Conservation (phyloP, 805 yeast species). For the Saccharomyces kudriavzevii region DNA sequence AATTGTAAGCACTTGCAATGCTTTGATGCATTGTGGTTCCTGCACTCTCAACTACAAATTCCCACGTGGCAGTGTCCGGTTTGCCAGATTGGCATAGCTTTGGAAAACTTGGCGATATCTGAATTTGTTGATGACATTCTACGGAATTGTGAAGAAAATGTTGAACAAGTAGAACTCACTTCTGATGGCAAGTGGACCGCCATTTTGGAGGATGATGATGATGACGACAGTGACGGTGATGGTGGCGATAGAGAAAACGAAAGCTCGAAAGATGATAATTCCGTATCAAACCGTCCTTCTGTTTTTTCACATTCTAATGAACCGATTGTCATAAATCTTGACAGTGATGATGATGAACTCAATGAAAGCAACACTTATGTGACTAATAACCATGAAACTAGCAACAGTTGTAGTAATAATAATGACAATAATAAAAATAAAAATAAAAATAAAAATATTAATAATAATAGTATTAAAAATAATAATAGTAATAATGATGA, state of each 20-base stretch:
- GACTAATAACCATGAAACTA: constrained; percentile 2
- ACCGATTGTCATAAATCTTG: constrained; percentile 42
- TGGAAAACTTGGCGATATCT: constrained; percentile 59
- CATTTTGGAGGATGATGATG: constrained; percentile 22
- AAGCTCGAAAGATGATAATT: neutral
- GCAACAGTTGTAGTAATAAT: neutral
- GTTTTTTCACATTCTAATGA: constrained; percentile 10
- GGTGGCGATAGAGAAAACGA: constrained; percentile 5
- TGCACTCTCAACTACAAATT: constrained; percentile 68
- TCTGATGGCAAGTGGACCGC: constrained; percentile 70
- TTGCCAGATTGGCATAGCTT: constrained; percentile 48
- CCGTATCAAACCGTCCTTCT: neutral
- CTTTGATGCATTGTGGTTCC: constrained; percentile 70
- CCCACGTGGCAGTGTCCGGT: constrained; percentile 88
- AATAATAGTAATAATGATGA: neutral
- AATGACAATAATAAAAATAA: neutral
- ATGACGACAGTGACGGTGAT: constrained; percentile 1
- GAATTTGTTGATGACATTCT: constrained; percentile 66
- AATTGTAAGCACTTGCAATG: constrained; percentile 79
- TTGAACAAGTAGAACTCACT: constrained; percentile 58
- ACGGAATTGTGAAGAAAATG: constrained; percentile 41
- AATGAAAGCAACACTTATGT: constrained; percentile 3
- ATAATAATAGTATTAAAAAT: neutral
- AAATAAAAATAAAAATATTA: neutral
- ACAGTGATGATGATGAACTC: constrained; percentile 38